These are phyloP conservation scores for Kodamaea leandrae DNA, from an alignment of 805 yeast genomes.

Conservation along the genomic window DNA sequence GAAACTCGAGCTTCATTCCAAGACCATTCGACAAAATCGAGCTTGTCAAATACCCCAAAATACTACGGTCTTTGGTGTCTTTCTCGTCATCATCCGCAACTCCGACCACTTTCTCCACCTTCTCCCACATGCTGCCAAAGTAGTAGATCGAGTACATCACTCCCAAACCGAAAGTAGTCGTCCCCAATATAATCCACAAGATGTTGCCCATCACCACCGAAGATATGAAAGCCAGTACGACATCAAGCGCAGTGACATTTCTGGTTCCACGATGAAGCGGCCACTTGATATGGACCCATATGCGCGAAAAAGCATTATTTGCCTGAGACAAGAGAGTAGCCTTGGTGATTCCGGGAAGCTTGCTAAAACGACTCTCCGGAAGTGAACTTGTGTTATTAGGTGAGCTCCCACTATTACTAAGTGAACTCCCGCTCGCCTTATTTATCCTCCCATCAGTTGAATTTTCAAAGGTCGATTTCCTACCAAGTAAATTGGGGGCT, in stretches of 20 bases:
- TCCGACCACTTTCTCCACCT: constrained; percentile 18
- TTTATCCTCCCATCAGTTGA: too few species aligned
- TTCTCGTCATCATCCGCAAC: constrained; percentile 24
- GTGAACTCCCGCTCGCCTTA: too few species aligned
- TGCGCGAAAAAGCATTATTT: constrained; percentile 27
- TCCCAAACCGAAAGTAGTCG: constrained; percentile 54
- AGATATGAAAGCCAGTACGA: constrained; percentile 50
- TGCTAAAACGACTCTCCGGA: not conserved
- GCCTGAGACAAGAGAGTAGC: constrained; percentile 30
- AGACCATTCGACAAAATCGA: constrained; percentile 39
- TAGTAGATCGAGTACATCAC: constrained; percentile 44
- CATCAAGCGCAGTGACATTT: constrained; percentile 49
- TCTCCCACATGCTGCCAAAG: constrained; percentile 27
- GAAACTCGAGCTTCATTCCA: constrained; percentile 36
- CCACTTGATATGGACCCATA: constrained; percentile 45
- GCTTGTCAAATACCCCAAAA: constrained; percentile 34
- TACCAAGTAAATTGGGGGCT: too few species aligned
- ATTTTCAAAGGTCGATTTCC: too few species aligned
- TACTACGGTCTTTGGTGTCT: constrained; percentile 20
- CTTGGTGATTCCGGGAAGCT: constrained; percentile 12
- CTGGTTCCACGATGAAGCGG: constrained; percentile 46
- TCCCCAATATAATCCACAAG: constrained; percentile 54
- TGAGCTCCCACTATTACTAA: too few species aligned
- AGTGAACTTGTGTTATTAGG: too few species aligned
- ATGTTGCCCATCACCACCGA: constrained; percentile 59